phyloP scores from a whole-genome alignment of 1,284 basidiomycete genomes.

The Malassezia brasiliensis region DNA sequence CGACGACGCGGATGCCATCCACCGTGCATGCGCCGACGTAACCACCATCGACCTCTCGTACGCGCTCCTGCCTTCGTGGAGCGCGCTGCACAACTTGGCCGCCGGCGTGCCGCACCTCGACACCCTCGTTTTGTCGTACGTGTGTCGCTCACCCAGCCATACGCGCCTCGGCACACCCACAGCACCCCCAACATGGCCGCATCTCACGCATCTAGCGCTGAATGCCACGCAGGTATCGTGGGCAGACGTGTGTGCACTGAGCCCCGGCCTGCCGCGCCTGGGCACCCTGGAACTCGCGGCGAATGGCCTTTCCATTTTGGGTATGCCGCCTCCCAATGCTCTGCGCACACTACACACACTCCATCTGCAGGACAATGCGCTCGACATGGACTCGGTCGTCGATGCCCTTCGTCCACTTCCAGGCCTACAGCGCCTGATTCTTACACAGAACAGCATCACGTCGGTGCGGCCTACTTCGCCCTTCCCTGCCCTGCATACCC shows the following conservation, averaged over 20 bases:
- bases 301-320: conserved; percentile 55
- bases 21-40: conserved; percentile 52
- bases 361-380: conserved; percentile 66
- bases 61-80: conserved; percentile 67
- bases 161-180: background rate
- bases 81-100: conserved; percentile 60
- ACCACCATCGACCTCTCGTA: conserved; percentile 70
- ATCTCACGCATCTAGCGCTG: conserved; percentile 11
- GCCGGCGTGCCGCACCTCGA: conserved; percentile 59
- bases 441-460: conserved; percentile 60
- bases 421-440: conserved; percentile 59
- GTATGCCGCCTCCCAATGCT: background rate
- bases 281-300: conserved; percentile 64
- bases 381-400: conserved; percentile 59
- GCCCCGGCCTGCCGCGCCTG: conserved; percentile 57
- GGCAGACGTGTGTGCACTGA: conserved; percentile 41
- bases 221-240: conserved; percentile 28
- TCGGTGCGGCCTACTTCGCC: conserved; percentile 49
- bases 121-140: conserved; percentile 66
- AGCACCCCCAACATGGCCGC: background rate
- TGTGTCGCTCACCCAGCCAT: conserved; percentile 7
- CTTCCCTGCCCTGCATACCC: conserved; percentile 52
- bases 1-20: background rate
- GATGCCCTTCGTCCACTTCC: conserved; percentile 53
- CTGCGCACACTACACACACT: conserved; percentile 48